phyloP scores from a whole-genome alignment of 2,329 filamentous ascomycete genomes.

The Chalara sp. region DNA sequence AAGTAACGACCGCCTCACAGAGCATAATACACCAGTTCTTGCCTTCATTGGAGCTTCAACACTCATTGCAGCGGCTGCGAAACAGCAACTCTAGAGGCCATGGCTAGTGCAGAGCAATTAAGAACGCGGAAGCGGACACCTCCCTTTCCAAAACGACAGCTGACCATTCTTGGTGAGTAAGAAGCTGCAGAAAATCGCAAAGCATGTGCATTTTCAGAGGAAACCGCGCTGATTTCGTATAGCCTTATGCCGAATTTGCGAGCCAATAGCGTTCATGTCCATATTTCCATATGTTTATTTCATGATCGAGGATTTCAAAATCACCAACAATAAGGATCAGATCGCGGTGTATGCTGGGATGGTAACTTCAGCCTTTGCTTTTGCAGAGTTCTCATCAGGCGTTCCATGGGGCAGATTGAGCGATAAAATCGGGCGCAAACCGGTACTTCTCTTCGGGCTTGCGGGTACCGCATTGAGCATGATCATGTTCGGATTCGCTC shows the following conservation, averaged over 20 bases:
- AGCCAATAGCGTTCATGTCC: slow-evolving; percentile 98
- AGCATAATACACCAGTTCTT: too few relatives aligned
- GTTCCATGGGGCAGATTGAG: slow-evolving; percentile 91
- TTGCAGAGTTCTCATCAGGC: slow-evolving; percentile 89
- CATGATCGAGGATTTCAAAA: slow-evolving; percentile 89
- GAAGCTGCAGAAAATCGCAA: neutral
- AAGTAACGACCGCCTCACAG: too few relatives aligned
- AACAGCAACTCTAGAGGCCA: slow-evolving; percentile 1
- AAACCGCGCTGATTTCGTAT: neutral
- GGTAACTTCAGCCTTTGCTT: slow-evolving; percentile 93
- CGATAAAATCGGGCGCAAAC: slow-evolving; percentile 87
- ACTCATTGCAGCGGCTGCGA: too few relatives aligned
- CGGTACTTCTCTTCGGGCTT: slow-evolving; percentile 83
- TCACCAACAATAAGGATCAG: slow-evolving; percentile 49
- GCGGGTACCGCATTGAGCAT: slow-evolving; percentile 89
- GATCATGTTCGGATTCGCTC: slow-evolving; percentile 84
- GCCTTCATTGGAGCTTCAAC: too few relatives aligned
- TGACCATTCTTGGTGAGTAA: slow-evolving; percentile 45
- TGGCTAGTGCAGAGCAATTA: slow-evolving; percentile 16
- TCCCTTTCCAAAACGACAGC: slow-evolving; percentile 37
- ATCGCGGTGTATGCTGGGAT: slow-evolving; percentile 92
- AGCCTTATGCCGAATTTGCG: slow-evolving; percentile 94
- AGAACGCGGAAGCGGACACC: slow-evolving; percentile 28
- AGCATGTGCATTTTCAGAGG: neutral
- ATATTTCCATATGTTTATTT: slow-evolving; percentile 98